Conservation (phyloP, 75 land plant species). For the Selaginella tamariscina region DNA sequence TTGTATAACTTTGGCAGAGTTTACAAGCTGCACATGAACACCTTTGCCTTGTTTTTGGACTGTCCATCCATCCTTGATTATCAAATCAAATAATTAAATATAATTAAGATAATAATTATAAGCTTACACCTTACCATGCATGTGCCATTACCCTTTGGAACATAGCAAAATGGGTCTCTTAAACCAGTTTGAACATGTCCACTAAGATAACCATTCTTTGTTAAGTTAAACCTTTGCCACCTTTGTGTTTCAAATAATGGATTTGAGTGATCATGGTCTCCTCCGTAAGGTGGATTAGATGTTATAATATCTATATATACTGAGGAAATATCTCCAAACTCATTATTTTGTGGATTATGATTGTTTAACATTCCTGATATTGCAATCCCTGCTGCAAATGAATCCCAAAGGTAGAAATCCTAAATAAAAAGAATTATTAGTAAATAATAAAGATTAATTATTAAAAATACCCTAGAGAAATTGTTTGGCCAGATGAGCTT, state of each 20-base stretch:
- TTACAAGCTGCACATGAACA: conserved; percentile 42
- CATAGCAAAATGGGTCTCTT: conserved; percentile 59
- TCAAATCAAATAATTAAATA: not conserved
- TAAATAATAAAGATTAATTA: too few species aligned
- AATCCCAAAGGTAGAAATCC: conserved; percentile 87
- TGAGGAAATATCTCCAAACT: conserved; percentile 53
- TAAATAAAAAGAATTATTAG: conserved; percentile 25
- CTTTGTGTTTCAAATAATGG: conserved; percentile 48
- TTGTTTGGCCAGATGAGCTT: conserved; percentile 62
- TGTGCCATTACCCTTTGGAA: conserved; percentile 43
- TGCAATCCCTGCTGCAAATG: conserved; percentile 60
- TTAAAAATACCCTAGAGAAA: conserved; percentile 21
- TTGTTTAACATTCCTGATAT: conserved; percentile 43
- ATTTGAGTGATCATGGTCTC: conserved; percentile 49
- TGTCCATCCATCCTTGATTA: conserved; percentile 65
- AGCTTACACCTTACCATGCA: conserved; percentile 39
- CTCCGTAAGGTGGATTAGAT: conserved; percentile 68
- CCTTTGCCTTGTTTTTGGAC: conserved; percentile 34
- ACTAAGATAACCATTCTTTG: conserved; percentile 52
- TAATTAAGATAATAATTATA: conserved; percentile 2
- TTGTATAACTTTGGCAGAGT: conserved; percentile 37
- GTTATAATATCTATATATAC: conserved; percentile 62
- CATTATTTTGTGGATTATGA: conserved; percentile 41
- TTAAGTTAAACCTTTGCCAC: conserved; percentile 40
- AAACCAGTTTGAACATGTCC: conserved; percentile 73